Percentiles rank a stretch among this genome's conserved stretches.
Evolutionary conservation across 2,329 filamentous ascomycete genomes (phyloP).

Genomic region (Alternaria brassicicola): DNA sequence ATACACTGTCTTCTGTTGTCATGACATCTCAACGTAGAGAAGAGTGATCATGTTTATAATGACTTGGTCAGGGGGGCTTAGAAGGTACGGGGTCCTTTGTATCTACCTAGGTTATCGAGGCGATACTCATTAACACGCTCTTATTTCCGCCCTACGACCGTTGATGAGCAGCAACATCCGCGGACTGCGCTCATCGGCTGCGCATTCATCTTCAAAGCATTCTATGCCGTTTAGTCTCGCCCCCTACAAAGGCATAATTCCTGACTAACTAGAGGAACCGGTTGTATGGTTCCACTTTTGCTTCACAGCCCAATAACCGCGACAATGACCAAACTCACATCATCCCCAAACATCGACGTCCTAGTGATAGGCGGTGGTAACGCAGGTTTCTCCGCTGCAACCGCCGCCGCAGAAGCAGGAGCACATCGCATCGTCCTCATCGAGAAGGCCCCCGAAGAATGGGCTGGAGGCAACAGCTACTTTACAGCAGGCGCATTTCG

Average conservation of each 20-base stretch:
- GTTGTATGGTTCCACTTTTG: not conserved
- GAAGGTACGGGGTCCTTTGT: not conserved
- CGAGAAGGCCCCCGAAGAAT: constrained; percentile 64
- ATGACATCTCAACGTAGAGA: not conserved
- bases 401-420: constrained; percentile 60
- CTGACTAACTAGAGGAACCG: not conserved
- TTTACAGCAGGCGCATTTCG: constrained; percentile 71
- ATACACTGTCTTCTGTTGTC: not conserved
- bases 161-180: not conserved
- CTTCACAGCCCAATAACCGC: not conserved
- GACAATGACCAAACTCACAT: constrained; percentile 1
- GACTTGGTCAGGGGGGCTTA: not conserved
- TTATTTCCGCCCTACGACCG: not conserved
- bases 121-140: not conserved
- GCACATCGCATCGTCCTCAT: constrained; percentile 59
- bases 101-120: not conserved
- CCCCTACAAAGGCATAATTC: not conserved
- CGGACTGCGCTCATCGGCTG: not conserved
- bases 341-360: constrained; percentile 37
- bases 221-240: not conserved
- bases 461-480: constrained; percentile 68
- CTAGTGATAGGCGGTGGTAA: constrained; percentile 68
- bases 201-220: not conserved
- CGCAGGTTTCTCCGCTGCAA: constrained; percentile 66
- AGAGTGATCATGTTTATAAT: not conserved